Evolutionary conservation across 345 rosid species (phyloP).

Genomic region (Pelargonium nanum): DNA sequence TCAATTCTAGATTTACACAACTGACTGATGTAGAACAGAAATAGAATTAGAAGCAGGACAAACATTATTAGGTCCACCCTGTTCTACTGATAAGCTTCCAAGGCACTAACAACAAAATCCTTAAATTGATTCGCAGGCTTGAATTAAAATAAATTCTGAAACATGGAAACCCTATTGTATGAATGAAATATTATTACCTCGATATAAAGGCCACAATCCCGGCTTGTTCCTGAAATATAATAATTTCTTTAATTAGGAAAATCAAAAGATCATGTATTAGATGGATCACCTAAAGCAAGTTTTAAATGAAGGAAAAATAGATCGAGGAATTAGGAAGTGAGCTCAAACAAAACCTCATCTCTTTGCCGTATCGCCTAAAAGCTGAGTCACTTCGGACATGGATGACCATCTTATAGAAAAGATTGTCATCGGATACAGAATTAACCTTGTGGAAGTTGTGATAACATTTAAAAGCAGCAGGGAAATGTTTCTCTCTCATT

Average conservation of each 20-base stretch:
- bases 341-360: slow-evolving; percentile 63
- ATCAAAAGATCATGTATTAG: no score
- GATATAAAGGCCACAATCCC: slow-evolving; percentile 90
- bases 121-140: neutral
- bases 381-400: slow-evolving; percentile 82
- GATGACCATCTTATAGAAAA: slow-evolving; percentile 79
- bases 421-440: slow-evolving; percentile 53
- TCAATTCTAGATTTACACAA: neutral
- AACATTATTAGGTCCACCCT: no score
- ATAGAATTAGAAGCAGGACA: no score
- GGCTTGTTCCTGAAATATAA: slow-evolving; percentile 53
- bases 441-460: slow-evolving; percentile 68
- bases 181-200: slow-evolving; percentile 44
- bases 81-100: no score
- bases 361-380: slow-evolving; percentile 87
- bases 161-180: neutral
- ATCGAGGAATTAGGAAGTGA: slow-evolving; percentile 8
- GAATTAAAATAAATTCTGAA: neutral
- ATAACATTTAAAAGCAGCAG: slow-evolving; percentile 79
- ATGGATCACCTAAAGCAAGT: neutral
- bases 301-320: neutral
- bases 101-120: neutral
- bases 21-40: no score
- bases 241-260: slow-evolving; percentile 14
- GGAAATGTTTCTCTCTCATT: slow-evolving; percentile 70